These are phyloP conservation scores for Juncus effusus DNA, from an alignment of 176 grass and related monocot species.

Conservation along the genomic window DNA sequence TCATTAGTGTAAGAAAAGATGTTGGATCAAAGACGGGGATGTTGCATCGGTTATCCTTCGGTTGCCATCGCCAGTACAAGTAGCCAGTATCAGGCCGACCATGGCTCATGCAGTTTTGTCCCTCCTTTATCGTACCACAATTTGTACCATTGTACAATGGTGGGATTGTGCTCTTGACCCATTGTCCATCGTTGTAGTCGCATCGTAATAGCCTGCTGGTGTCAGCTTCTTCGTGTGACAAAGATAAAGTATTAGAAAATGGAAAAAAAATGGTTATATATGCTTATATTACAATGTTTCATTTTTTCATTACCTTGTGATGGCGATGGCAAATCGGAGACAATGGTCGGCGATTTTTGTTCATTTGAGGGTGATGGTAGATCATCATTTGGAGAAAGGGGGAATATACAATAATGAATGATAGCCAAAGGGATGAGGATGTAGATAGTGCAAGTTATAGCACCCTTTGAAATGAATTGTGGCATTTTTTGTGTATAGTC, in stretches of 20 bases:
- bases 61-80: slow-evolving; percentile 52
- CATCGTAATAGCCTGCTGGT: slow-evolving; percentile 5
- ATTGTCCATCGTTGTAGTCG: slow-evolving; percentile 20
- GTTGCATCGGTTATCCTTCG: slow-evolving; percentile 32
- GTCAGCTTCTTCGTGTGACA: neutral
- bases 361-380: neutral
- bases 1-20: slow-evolving; percentile 39
- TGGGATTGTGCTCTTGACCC: slow-evolving; percentile 3
- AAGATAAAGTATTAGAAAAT: neutral
- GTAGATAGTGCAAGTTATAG: neutral
- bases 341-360: neutral
- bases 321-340: neutral
- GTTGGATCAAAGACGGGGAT: slow-evolving; percentile 55
- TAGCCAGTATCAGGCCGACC: slow-evolving; percentile 53
- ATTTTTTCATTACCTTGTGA: neutral
- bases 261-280: neutral
- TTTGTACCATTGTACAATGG: slow-evolving; percentile 58
- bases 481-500: too few species aligned
- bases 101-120: slow-evolving; percentile 85
- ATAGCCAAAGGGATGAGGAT: neutral
- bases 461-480: too few species aligned
- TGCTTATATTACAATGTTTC: neutral
- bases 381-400: neutral
- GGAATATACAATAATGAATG: neutral
- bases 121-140: slow-evolving; percentile 63